phyloP scores from a whole-genome alignment of 2,329 filamentous ascomycete genomes.

The Trichoderma koningii region DNA sequence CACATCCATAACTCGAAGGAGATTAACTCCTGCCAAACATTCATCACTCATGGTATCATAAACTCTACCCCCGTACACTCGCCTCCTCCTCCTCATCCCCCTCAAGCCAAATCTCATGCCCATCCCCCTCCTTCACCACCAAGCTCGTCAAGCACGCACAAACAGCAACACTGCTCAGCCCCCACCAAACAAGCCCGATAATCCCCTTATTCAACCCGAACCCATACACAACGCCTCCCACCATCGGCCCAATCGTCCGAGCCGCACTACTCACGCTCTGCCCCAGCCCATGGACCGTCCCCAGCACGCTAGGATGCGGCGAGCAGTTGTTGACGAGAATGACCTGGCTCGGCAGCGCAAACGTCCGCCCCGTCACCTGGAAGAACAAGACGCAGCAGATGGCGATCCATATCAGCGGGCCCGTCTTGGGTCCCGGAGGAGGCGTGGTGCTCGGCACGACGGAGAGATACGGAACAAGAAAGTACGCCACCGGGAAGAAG shows the following conservation, averaged over 20 bases:
- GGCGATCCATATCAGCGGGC: slow-evolving; percentile 62
- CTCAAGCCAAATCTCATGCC: slow-evolving; percentile 65
- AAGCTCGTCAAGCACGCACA: slow-evolving; percentile 54
- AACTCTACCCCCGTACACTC: slow-evolving; percentile 1
- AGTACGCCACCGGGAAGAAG: slow-evolving; percentile 71
- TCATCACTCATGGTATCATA: neutral
- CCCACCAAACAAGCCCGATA: slow-evolving; percentile 63
- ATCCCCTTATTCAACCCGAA: slow-evolving; percentile 57
- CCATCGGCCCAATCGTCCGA: slow-evolving; percentile 60
- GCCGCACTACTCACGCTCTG: slow-evolving; percentile 62
- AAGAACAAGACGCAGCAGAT: slow-evolving; percentile 64
- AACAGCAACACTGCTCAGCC: slow-evolving; percentile 52
- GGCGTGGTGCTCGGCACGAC: slow-evolving; percentile 61
- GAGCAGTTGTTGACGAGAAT: slow-evolving; percentile 53
- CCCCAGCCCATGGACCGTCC: slow-evolving; percentile 53
- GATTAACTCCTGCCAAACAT: neutral
- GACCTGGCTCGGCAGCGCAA: slow-evolving; percentile 52
- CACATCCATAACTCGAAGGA: too few relatives aligned
- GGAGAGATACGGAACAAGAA: slow-evolving; percentile 69
- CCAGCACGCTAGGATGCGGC: slow-evolving; percentile 51
- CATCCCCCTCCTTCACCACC: slow-evolving; percentile 61
- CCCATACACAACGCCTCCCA: slow-evolving; percentile 64
- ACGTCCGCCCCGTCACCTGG: slow-evolving; percentile 68
- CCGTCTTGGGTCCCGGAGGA: slow-evolving; percentile 55
- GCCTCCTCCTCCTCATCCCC: slow-evolving; percentile 51